Percentiles rank a stretch among this genome's conserved stretches.
These are phyloP conservation scores for Phytophthora brassicae DNA, from an alignment of 352 stramenopile species.

Conservation along the genomic window DNA sequence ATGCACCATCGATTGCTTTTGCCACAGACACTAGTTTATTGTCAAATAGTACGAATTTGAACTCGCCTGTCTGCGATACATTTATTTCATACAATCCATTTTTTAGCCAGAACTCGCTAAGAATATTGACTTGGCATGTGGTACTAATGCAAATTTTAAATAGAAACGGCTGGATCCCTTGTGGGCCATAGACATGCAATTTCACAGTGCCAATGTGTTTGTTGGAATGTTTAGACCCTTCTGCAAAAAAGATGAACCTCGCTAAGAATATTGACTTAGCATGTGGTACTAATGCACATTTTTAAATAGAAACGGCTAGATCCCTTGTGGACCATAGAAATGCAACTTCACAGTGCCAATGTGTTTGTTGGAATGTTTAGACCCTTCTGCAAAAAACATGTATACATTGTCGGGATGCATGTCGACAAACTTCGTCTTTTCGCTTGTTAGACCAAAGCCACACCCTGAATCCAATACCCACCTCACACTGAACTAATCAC, in stretches of 20 bases:
- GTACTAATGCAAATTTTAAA: slow-evolving; percentile 10
- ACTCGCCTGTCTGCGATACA: not conserved
- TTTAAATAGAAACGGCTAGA: slow-evolving; percentile 3
- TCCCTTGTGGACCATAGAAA: not conserved
- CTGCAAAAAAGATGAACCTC: slow-evolving; percentile 12
- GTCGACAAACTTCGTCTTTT: too few species aligned
- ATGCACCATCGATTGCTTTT: too few species aligned
- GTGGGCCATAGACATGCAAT: slow-evolving; percentile 4
- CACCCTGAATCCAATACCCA: not conserved
- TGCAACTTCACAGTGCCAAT: slow-evolving; percentile 9
- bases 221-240: slow-evolving; percentile 14
- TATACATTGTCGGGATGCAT: not conserved
- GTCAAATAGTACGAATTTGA: too few species aligned
- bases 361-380: slow-evolving; percentile 11
- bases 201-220: slow-evolving; percentile 8
- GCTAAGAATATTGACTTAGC: slow-evolving; percentile 7
- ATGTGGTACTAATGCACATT: slow-evolving; percentile 6
- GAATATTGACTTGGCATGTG: slow-evolving; percentile 5
- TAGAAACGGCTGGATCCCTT: not conserved
- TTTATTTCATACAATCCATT: not conserved
- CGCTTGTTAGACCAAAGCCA: too few species aligned
- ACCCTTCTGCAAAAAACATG: slow-evolving; percentile 16
- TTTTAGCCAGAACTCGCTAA: slow-evolving; percentile 4
- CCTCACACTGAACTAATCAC: not conserved
- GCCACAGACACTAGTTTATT: too few species aligned